Conservation (phyloP, 192 early-diverging fungal genomes). For the Podila minutissima region DNA sequence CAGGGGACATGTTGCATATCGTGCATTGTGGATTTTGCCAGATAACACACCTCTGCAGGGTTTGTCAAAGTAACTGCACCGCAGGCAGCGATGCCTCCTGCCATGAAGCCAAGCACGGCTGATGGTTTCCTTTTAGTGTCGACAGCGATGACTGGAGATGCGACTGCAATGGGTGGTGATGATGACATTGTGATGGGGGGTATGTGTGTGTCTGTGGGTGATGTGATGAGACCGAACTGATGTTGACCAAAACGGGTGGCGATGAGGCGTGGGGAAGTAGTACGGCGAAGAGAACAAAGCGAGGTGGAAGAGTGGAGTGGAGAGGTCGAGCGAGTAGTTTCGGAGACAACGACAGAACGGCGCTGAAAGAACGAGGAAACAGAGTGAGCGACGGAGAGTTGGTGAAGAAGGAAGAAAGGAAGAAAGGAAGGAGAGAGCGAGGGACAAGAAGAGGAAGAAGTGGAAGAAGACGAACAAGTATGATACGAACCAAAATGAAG, state of each 20-base stretch:
- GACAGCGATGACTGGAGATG: slow-evolving; percentile 5
- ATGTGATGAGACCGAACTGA: too few relatives aligned
- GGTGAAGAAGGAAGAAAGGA: not conserved
- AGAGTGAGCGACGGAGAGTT: not conserved
- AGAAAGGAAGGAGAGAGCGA: not conserved
- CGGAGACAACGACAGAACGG: not conserved
- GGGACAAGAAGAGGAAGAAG: not conserved
- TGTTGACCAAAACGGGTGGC: too few relatives aligned
- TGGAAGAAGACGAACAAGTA: not conserved
- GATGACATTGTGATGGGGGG: not conserved
- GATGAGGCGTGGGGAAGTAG: too few relatives aligned
- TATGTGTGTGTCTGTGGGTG: too few relatives aligned
- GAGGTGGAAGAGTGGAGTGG: not conserved
- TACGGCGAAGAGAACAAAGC: not conserved
- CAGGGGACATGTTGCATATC: too few relatives aligned
- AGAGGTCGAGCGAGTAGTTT: not conserved
- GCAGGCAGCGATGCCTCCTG: slow-evolving; percentile 88
- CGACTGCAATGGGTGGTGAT: slow-evolving; percentile 7
- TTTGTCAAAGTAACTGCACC: slow-evolving; percentile 97
- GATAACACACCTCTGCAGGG: slow-evolving; percentile 81
- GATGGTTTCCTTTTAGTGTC: slow-evolving; percentile 39
- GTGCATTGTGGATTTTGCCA: too few relatives aligned
- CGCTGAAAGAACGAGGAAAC: not conserved
- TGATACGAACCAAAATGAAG: too few relatives aligned
- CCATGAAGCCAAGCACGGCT: slow-evolving; percentile 68